phyloP scores from a whole-genome alignment of 192 early-diverging fungal species.

The Entomortierella lignicola region DNA sequence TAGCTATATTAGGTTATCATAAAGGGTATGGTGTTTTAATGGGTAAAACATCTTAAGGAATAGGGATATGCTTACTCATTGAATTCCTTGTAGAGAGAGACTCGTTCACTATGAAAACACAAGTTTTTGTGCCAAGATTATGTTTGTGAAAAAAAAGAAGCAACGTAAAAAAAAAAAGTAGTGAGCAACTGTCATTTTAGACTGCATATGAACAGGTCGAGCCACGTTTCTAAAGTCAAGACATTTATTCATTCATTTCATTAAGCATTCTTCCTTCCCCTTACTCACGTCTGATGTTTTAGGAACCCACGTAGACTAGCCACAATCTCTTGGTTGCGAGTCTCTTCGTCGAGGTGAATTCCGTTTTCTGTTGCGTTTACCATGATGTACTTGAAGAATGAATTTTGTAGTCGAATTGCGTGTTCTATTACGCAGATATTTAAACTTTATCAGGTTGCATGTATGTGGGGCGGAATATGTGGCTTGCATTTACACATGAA shows the following conservation, averaged over 20 bases:
- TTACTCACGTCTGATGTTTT: constrained; percentile 45
- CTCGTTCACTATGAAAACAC: constrained; percentile 33
- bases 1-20: neutral
- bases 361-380: constrained; percentile 26
- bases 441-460: neutral
- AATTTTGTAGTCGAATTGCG: neutral
- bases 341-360: constrained; percentile 29
- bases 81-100: constrained; percentile 49
- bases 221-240: neutral
- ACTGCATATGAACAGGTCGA: neutral
- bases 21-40: neutral
- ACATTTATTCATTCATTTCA: too few relatives aligned
- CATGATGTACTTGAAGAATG: constrained; percentile 3
- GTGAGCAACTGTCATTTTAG: too few relatives aligned
- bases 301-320: constrained; percentile 36
- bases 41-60: neutral
- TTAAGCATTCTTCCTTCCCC: too few relatives aligned
- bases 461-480: neutral
- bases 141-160: neutral
- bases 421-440: too few relatives aligned
- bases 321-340: constrained; percentile 43
- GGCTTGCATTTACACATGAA: too few relatives aligned
- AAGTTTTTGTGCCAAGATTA: neutral
- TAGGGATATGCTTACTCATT: constrained; percentile 39
- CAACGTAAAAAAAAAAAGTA: neutral